These are phyloP conservation scores for Debaryomycetaceae sp. DNA, from an alignment of 1,139 yeast genomes.

Conservation along the genomic window DNA sequence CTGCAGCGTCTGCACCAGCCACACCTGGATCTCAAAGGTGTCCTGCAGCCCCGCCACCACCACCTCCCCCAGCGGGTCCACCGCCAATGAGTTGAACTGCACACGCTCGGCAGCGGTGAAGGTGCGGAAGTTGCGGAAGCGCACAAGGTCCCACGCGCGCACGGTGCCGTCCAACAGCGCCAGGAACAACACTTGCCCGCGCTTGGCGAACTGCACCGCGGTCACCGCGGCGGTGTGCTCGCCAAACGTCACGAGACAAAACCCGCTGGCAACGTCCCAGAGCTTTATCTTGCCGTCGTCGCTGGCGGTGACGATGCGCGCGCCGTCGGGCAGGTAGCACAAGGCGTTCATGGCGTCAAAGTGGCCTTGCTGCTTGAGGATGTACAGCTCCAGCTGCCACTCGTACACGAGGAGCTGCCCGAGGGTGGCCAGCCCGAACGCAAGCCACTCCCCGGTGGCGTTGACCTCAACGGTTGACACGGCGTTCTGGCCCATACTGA, in stretches of 20 bases:
- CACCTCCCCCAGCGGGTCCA: conserved; percentile 96
- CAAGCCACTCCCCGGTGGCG: conserved; percentile 91
- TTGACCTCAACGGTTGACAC: conserved; percentile 80
- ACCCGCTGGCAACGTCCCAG: conserved; percentile 94
- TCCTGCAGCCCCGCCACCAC: conserved; percentile 94
- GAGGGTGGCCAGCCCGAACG: conserved; percentile 83
- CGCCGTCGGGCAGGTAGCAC: conserved; percentile 92
- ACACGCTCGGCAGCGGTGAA: conserved; percentile 87
- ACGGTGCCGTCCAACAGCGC: conserved; percentile 95
- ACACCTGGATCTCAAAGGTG: conserved; percentile 83
- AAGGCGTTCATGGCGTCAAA: conserved; percentile 84
- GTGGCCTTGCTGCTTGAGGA: conserved; percentile 94
- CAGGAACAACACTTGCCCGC: conserved; percentile 86
- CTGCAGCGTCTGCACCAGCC: conserved; percentile 98
- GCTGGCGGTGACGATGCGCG: conserved; percentile 86
- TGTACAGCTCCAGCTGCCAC: conserved; percentile 97
- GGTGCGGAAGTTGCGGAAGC: conserved; percentile 91
- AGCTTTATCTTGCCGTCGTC: conserved; percentile 96
- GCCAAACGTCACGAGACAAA: conserved; percentile 84
- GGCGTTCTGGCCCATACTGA: conserved; percentile 89
- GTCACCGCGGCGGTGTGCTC: conserved; percentile 92
- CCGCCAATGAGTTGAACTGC: conserved; percentile 86
- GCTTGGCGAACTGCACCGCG: conserved; percentile 77
- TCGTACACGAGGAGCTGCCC: conserved; percentile 97
- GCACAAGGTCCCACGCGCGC: conserved; percentile 91